Conservation (phyloP, 176 grass and related monocot genomes). For the Phyllostachys edulis region DNA sequence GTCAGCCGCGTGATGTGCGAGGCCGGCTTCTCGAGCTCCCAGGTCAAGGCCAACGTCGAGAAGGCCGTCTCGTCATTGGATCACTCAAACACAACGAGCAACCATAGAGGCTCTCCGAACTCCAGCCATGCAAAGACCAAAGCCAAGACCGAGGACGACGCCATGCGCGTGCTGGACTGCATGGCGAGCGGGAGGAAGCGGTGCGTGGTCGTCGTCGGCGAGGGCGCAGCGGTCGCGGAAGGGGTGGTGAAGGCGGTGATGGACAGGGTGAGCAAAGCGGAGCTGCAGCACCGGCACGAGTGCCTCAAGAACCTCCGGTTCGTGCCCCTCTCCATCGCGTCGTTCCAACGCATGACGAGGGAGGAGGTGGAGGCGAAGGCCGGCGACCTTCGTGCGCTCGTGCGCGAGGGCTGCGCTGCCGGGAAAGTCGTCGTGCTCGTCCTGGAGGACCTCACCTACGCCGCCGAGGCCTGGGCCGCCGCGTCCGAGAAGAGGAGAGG, state of each 20-base stretch:
- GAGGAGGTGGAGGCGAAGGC: slow-evolving; percentile 64
- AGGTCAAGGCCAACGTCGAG: slow-evolving; percentile 82
- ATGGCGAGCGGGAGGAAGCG: slow-evolving; percentile 46
- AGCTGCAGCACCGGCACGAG: slow-evolving; percentile 49
- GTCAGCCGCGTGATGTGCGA: slow-evolving; percentile 96
- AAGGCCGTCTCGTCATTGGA: slow-evolving; percentile 36
- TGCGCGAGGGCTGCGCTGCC: slow-evolving; percentile 44
- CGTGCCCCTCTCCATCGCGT: slow-evolving; percentile 51
- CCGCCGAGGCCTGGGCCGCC: slow-evolving; percentile 53
- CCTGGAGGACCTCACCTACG: slow-evolving; percentile 70
- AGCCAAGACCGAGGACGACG: slow-evolving; percentile 26
- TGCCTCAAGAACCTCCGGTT: slow-evolving; percentile 67
- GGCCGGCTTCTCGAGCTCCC: slow-evolving; percentile 81
- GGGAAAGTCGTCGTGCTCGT: slow-evolving; percentile 65
- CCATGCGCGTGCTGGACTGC: slow-evolving; percentile 58
- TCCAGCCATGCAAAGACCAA: not conserved
- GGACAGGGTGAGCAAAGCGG: slow-evolving; percentile 66
- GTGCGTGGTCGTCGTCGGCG: slow-evolving; percentile 57
- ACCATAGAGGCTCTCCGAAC: not conserved
- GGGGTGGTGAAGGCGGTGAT: slow-evolving; percentile 60
- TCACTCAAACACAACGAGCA: not conserved
- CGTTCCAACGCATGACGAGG: slow-evolving; percentile 44
- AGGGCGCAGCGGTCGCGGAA: slow-evolving; percentile 33
- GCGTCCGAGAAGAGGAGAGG: slow-evolving; percentile 30
- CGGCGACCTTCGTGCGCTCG: slow-evolving; percentile 56